These are phyloP conservation scores for Penicillium paxilli DNA, from an alignment of 495 filamentous ascomycete species.

Conservation along the genomic window DNA sequence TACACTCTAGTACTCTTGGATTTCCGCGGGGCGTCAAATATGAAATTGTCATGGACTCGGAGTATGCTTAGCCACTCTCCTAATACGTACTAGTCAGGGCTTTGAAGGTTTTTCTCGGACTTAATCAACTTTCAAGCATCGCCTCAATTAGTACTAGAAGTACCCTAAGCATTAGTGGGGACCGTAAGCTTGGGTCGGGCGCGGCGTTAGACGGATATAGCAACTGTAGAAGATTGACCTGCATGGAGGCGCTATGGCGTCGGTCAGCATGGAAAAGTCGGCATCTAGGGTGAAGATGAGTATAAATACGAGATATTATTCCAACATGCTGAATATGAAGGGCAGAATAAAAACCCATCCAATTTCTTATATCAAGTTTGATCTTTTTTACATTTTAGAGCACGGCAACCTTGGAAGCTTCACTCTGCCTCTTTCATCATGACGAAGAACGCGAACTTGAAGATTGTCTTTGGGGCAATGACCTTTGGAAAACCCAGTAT, in stretches of 20 bases:
- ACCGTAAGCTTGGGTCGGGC: not conserved
- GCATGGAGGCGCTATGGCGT: not conserved
- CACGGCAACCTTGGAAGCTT: too few relatives aligned
- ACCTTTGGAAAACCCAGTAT: constrained; percentile 18
- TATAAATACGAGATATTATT: not conserved
- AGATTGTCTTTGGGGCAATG: constrained; percentile 20
- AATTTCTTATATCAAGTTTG: too few relatives aligned
- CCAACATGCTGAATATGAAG: not conserved
- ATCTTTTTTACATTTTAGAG: too few relatives aligned
- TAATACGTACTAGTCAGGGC: too few relatives aligned
- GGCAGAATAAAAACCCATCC: not conserved
- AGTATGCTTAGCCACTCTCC: too few relatives aligned
- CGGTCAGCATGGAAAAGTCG: not conserved
- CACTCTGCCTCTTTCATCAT: too few relatives aligned
- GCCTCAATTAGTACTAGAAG: not conserved
- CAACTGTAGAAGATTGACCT: not conserved
- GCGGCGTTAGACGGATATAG: constrained; percentile 2
- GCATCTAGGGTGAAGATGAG: not conserved
- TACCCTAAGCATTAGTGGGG: too few relatives aligned
- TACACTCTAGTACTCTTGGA: too few relatives aligned
- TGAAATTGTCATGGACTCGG: too few relatives aligned
- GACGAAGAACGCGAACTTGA: constrained; percentile 9
- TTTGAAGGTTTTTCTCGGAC: too few relatives aligned
- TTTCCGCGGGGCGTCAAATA: too few relatives aligned
- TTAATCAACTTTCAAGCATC: not conserved